These are phyloP conservation scores for Eruca vesicaria DNA, from an alignment of 441 rosid species.

Conservation along the genomic window DNA sequence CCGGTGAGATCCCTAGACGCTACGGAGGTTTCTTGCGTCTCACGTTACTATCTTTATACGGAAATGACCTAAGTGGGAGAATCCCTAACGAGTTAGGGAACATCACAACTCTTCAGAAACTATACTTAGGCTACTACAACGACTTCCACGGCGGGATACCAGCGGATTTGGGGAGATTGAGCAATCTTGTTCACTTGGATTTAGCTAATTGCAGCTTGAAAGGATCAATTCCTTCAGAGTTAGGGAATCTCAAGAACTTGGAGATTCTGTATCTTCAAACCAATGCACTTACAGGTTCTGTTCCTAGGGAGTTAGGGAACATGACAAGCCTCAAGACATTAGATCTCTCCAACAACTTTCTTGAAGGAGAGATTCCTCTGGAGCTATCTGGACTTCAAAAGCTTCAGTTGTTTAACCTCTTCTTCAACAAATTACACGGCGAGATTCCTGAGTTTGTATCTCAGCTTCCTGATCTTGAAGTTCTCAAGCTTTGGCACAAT, in stretches of 20 bases:
- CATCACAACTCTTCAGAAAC: conserved; percentile 56
- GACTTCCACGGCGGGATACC: conserved; percentile 65
- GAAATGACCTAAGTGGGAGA: conserved; percentile 60
- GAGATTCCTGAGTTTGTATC: conserved; percentile 67
- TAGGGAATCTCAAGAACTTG: conserved; percentile 62
- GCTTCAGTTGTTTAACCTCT: conserved; percentile 62
- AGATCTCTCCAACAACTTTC: conserved; percentile 78
- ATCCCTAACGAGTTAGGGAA: conserved; percentile 70
- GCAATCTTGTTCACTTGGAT: conserved; percentile 63
- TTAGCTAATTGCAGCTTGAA: conserved; percentile 64
- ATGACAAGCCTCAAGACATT: conserved; percentile 56
- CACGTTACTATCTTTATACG: conserved; percentile 58
- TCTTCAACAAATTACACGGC: conserved; percentile 70
- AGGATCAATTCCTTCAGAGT: conserved; percentile 64
- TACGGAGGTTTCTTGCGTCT: conserved; percentile 55
- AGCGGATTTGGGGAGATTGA: conserved; percentile 53
- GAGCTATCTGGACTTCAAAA: conserved; percentile 54
- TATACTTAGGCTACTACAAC: conserved; percentile 77
- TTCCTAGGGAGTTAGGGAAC: conserved; percentile 70
- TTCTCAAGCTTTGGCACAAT: conserved; percentile 73
- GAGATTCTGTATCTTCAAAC: conserved; percentile 77
- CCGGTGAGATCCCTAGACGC: conserved; percentile 54
- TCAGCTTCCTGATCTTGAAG: conserved; percentile 53
- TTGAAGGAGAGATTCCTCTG: conserved; percentile 67
- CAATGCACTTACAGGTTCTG: conserved; percentile 54